Percentiles rank a stretch among this genome's conserved stretches.
Evolutionary conservation across 345 rosid genomes (phyloP).

Genomic region (Melastoma malabathricum): DNA sequence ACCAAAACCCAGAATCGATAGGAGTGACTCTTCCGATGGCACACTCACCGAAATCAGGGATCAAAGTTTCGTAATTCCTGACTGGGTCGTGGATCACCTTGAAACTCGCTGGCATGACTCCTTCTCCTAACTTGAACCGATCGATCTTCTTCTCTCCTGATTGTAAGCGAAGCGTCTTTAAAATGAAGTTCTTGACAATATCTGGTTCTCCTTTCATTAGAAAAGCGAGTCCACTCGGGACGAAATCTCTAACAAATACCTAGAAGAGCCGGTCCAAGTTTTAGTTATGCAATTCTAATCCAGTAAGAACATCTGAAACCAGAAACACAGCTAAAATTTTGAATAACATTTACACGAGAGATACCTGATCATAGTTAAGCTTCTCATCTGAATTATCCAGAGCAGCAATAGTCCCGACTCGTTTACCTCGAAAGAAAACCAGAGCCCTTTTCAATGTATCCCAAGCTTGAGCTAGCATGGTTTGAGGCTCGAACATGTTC

Average conservation of each 20-base stretch:
- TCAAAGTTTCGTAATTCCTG: slow-evolving; percentile 18
- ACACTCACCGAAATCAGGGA: slow-evolving; percentile 34
- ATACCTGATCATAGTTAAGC: slow-evolving; percentile 8
- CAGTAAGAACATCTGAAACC: not conserved
- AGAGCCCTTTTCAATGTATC: not conserved
- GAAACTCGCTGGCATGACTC: slow-evolving; percentile 34
- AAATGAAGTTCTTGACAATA: slow-evolving; percentile 26
- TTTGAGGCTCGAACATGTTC: slow-evolving; percentile 4
- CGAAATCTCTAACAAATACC: slow-evolving; percentile 32
- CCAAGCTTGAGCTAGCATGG: slow-evolving; percentile 7
- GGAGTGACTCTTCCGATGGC: slow-evolving; percentile 37
- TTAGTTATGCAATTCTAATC: not conserved
- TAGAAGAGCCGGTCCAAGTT: not conserved
- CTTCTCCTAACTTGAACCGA: slow-evolving; percentile 29
- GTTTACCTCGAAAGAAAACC: slow-evolving; percentile 4
- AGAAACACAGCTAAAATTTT: not conserved
- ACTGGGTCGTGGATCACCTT: slow-evolving; percentile 30
- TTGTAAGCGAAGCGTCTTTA: slow-evolving; percentile 26
- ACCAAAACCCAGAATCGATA: slow-evolving; percentile 35
- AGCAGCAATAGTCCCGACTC: slow-evolving; percentile 6
- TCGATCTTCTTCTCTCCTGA: slow-evolving; percentile 30
- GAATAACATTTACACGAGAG: not conserved
- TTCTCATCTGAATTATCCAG: slow-evolving; percentile 4
- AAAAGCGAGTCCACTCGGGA: slow-evolving; percentile 32
- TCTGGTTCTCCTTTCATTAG: slow-evolving; percentile 36